These are phyloP conservation scores for Microbotryum silenes-acaulis DNA, from an alignment of 1,284 basidiomycete species.

Conservation along the genomic window DNA sequence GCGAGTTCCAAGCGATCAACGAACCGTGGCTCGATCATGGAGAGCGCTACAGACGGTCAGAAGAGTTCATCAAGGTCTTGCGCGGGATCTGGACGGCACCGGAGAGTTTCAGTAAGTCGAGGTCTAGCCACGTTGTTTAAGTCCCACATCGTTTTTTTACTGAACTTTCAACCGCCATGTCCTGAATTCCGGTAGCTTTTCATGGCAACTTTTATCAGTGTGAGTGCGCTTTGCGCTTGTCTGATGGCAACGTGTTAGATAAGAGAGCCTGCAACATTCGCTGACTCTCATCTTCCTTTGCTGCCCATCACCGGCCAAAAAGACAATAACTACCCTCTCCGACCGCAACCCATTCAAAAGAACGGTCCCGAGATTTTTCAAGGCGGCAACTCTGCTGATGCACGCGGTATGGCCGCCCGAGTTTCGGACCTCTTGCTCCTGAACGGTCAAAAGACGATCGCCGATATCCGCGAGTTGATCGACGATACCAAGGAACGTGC, in stretches of 20 bases:
- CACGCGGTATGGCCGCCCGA: slow-evolving; percentile 10
- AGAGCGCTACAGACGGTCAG: slow-evolving; percentile 15
- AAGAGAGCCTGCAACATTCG: too few relatives aligned
- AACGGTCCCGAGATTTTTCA: slow-evolving; percentile 15
- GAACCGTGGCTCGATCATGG: slow-evolving; percentile 22
- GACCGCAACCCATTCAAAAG: slow-evolving; percentile 7
- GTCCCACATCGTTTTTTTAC: too few relatives aligned
- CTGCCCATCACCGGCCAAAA: too few relatives aligned
- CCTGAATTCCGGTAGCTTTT: background rate
- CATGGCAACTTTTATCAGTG: slow-evolving; percentile 12
- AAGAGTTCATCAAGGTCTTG: slow-evolving; percentile 21
- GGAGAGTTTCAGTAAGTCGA: slow-evolving; percentile 3
- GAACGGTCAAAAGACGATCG: slow-evolving; percentile 18
- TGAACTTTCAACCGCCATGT: too few relatives aligned
- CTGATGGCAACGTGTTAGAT: too few relatives aligned
- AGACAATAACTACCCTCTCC: slow-evolving; percentile 12
- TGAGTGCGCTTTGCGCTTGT: too few relatives aligned
- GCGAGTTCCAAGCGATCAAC: slow-evolving; percentile 13
- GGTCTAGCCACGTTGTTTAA: too few relatives aligned
- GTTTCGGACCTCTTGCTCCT: slow-evolving; percentile 15
- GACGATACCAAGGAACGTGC: slow-evolving; percentile 11
- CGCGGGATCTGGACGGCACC: slow-evolving; percentile 16
- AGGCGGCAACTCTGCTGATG: slow-evolving; percentile 19
- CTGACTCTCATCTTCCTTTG: too few relatives aligned
- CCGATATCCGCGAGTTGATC: slow-evolving; percentile 9